Evolutionary conservation across 208 protist genomes (phyloP).

Genomic region (Borovskyia barvae): DNA sequence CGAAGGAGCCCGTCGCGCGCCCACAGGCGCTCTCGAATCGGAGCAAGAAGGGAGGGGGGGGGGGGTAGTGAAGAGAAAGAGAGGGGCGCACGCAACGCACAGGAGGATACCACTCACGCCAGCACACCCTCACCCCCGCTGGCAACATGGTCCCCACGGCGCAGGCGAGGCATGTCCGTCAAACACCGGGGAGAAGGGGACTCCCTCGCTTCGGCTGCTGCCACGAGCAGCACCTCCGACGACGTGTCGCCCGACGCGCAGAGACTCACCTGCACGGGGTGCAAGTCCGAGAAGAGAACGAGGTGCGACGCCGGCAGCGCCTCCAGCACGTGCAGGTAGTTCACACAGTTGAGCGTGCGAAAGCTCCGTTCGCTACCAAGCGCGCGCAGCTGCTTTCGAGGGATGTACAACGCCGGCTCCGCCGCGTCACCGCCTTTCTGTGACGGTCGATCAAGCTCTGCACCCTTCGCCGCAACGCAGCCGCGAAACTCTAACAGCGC

Average conservation of each 20-base stretch:
- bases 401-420: constrained; percentile 3
- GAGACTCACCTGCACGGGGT: constrained; percentile 32
- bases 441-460: not conserved
- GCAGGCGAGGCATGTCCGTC: not conserved
- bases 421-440: not conserved
- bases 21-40: too few relatives aligned
- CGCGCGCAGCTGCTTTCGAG: constrained; percentile 4
- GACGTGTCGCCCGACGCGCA: not conserved
- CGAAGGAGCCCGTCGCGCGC: too few relatives aligned
- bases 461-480: constrained; percentile 9
- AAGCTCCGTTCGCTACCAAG: constrained; percentile 28
- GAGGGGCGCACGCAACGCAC: not conserved
- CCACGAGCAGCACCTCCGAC: constrained; percentile 2
- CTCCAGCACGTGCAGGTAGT: constrained; percentile 53
- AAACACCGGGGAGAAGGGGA: not conserved
- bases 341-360: constrained; percentile 52
- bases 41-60: too few relatives aligned
- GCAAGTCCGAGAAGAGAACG: constrained; percentile 34
- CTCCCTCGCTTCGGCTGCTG: not conserved
- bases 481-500: constrained; percentile 42
- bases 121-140: too few relatives aligned
- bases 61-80: not conserved
- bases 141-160: too few relatives aligned
- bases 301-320: constrained; percentile 10
- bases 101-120: not conserved